A percentile compares a stretch with the other conserved stretches of the same genome.
phyloP scores from a whole-genome alignment of 441 rosid genomes.

The Jatropha podagrica region DNA sequence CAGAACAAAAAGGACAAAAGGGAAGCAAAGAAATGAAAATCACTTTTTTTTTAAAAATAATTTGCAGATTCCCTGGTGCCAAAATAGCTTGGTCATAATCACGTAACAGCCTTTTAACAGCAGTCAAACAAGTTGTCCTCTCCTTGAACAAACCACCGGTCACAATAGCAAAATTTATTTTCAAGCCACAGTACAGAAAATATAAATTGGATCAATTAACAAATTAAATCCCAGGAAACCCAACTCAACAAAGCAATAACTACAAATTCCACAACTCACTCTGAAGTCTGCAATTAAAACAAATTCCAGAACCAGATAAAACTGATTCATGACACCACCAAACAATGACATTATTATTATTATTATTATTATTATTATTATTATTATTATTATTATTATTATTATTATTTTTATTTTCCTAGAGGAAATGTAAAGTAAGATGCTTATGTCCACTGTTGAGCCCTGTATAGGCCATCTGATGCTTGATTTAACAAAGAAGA shows the following conservation, averaged over 20 bases:
- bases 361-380: no score
- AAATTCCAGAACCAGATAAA: not conserved
- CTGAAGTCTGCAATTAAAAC: not conserved
- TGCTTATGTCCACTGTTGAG: not conserved
- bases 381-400: not conserved
- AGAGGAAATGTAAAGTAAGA: not conserved
- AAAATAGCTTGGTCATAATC: not conserved
- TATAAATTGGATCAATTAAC: not conserved
- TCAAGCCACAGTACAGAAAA: not conserved
- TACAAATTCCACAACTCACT: not conserved
- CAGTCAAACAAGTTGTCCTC: not conserved
- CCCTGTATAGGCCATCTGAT: not conserved
- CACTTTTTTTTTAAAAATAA: not conserved
- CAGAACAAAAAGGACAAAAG: not conserved
- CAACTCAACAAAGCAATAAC: not conserved
- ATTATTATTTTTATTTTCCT: not conserved
- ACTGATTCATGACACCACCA: not conserved
- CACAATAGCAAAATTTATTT: not conserved
- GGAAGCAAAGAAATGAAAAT: not conserved
- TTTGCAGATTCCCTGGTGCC: not conserved
- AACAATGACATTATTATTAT: not conserved
- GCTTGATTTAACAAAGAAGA: not conserved
- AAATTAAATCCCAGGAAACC: not conserved
- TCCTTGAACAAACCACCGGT: not conserved
- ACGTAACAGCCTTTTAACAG: not conserved